Percentiles rank a stretch among this genome's conserved stretches.
Conservation (phyloP, 2,329 filamentous ascomycete genomes). For the Mollisia scopiformis region DNA sequence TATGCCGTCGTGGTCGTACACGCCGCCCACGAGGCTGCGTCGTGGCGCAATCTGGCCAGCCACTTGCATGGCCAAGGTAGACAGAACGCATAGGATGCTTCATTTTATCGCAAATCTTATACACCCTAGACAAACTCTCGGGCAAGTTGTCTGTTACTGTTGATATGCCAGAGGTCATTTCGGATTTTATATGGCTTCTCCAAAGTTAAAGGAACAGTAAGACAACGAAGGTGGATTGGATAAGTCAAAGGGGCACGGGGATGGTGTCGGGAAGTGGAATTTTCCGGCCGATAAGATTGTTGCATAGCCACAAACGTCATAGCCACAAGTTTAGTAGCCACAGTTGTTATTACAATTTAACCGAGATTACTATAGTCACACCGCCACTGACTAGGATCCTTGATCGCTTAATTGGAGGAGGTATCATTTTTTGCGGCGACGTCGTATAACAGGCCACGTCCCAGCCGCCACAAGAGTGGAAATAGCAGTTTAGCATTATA, state of each 20-base stretch:
- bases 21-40: constrained; percentile 24
- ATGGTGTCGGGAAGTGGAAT: not conserved
- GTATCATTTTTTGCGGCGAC: not conserved
- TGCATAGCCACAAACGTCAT: not conserved
- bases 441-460: not conserved
- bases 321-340: not conserved
- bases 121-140: constrained; percentile 19
- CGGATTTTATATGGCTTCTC: constrained; percentile 9
- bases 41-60: constrained; percentile 19
- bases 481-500: not conserved
- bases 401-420: not conserved
- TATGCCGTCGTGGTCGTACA: constrained; percentile 21
- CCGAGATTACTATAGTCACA: not conserved
- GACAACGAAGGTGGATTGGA: not conserved
- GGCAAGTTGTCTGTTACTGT: constrained; percentile 14
- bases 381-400: not conserved
- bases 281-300: not conserved
- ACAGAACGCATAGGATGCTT: constrained; percentile 26
- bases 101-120: constrained; percentile 20
- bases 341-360: not conserved
- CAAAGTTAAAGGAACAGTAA: constrained; percentile 15
- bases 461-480: not conserved
- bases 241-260: not conserved
- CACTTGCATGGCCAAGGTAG: constrained; percentile 23
- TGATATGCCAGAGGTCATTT: constrained; percentile 6